phyloP scores from a whole-genome alignment of 2,329 filamentous ascomycete species.

The Chaetothyriales sp. region DNA sequence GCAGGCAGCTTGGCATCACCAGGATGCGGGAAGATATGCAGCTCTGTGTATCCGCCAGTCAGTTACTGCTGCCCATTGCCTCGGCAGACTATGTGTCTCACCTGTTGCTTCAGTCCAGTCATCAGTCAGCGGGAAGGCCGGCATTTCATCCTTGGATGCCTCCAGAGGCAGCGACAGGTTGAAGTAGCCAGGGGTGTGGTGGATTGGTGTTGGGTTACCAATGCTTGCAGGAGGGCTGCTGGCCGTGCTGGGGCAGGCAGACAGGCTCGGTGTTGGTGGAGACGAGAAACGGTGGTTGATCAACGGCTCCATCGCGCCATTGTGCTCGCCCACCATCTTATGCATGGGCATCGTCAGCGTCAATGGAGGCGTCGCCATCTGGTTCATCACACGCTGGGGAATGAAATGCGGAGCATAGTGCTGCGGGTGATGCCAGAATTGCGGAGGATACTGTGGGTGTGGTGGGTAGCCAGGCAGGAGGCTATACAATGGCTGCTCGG shows the following conservation, averaged over 20 bases:
- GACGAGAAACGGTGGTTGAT: slow-evolving; percentile 41
- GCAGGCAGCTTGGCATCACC: slow-evolving; percentile 17
- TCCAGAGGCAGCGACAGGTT: slow-evolving; percentile 12
- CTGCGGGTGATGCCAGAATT: slow-evolving; percentile 24
- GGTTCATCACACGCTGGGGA: slow-evolving; percentile 42
- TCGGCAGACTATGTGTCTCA: slow-evolving; percentile 8
- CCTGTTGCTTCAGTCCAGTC: slow-evolving; percentile 16
- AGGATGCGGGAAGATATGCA: slow-evolving; percentile 19
- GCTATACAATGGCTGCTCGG: slow-evolving; percentile 35
- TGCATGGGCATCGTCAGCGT: slow-evolving; percentile 60
- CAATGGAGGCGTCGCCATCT: slow-evolving; percentile 60
- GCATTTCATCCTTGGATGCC: slow-evolving; percentile 16
- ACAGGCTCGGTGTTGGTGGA: slow-evolving; percentile 77
- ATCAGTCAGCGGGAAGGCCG: slow-evolving; percentile 11
- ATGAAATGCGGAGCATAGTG: slow-evolving; percentile 40
- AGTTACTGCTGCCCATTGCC: slow-evolving; percentile 3
- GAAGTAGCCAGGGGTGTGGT: slow-evolving; percentile 15
- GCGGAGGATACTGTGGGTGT: slow-evolving; percentile 24
- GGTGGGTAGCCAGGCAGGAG: slow-evolving; percentile 25
- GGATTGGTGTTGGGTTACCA: slow-evolving; percentile 25
- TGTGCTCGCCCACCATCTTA: slow-evolving; percentile 14
- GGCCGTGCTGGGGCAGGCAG: slow-evolving; percentile 67
- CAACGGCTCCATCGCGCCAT: slow-evolving; percentile 16
- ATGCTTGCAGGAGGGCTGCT: slow-evolving; percentile 69
- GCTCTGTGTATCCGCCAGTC: slow-evolving; percentile 10